phyloP scores from a whole-genome alignment of 148 eudicot species.

The Cornus kousa region DNA sequence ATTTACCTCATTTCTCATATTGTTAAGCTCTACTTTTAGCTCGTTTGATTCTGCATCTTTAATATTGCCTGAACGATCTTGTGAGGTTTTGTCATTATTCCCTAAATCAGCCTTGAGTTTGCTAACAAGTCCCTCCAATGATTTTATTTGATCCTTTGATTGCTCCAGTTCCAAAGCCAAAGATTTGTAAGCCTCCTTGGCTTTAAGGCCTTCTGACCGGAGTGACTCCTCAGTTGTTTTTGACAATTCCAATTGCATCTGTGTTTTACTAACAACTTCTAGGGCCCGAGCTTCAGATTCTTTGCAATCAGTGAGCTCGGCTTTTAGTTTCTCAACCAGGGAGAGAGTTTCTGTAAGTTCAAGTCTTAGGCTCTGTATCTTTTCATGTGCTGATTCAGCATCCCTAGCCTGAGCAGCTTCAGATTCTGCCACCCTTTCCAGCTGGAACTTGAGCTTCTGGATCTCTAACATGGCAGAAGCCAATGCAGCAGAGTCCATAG shows the following conservation, averaged over 20 bases:
- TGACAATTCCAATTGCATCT: conserved; percentile 42
- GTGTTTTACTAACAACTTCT: conserved; percentile 43
- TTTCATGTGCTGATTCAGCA: conserved; percentile 51
- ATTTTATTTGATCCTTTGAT: conserved; percentile 41
- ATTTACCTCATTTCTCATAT: conserved; percentile 43
- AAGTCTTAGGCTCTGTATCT: conserved; percentile 44
- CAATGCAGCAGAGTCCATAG: conserved; percentile 68
- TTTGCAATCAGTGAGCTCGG: conserved; percentile 46
- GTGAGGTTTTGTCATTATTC: conserved; percentile 11
- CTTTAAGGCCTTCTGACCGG: conserved; percentile 36
- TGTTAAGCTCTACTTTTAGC: conserved; percentile 44
- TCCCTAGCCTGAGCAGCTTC: conserved; percentile 48
- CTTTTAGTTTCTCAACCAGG: conserved; percentile 50
- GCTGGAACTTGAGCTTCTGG: conserved; percentile 63
- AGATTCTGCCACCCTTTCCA: conserved; percentile 51
- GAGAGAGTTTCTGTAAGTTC: conserved; percentile 57
- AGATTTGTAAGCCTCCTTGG: conserved; percentile 43
- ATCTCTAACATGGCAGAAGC: conserved; percentile 67
- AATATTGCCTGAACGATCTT: conserved; percentile 3
- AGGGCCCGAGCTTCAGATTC: conserved; percentile 49
- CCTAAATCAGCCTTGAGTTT: conserved; percentile 37
- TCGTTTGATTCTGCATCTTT: conserved; percentile 13
- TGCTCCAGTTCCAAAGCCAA: conserved; percentile 48
- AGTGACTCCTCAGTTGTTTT: conserved; percentile 43
- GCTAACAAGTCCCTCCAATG: conserved; percentile 47